phyloP scores from a whole-genome alignment of 768 basidiomycete genomes.

The Naematelia encephala region DNA sequence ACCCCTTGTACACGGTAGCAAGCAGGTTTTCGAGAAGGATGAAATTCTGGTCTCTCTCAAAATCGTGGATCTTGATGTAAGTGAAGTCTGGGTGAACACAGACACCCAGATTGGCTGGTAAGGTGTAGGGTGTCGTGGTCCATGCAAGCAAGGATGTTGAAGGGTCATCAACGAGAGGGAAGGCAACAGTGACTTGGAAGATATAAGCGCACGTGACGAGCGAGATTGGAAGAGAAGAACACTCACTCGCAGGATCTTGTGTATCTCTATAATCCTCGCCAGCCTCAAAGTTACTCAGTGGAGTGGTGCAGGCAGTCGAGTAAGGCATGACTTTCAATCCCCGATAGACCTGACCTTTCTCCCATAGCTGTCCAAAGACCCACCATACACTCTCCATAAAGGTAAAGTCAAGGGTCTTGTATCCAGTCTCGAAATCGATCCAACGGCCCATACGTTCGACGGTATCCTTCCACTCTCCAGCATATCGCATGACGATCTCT shows the following conservation, averaged over 20 bases:
- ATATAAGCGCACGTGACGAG: not conserved
- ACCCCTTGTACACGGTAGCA: conserved; percentile 75
- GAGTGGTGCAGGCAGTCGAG: conserved; percentile 91
- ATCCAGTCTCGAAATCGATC: conserved; percentile 99
- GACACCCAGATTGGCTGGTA: conserved; percentile 89
- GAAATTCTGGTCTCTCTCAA: conserved; percentile 78
- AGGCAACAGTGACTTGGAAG: conserved; percentile 77
- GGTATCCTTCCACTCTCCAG: conserved; percentile 86
- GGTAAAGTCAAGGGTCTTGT: conserved; percentile 87
- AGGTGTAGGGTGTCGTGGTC: conserved; percentile 99
- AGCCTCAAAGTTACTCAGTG: conserved; percentile 96
- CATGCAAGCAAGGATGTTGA: conserved; percentile 85
- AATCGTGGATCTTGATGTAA: conserved; percentile 94
- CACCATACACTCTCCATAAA: conserved; percentile 99
- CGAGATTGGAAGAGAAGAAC: not conserved
- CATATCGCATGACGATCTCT: conserved; percentile 94
- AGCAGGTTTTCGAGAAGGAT: conserved; percentile 87
- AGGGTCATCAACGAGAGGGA: conserved; percentile 90
- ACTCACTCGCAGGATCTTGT: conserved; percentile 81
- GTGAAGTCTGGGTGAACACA: conserved; percentile 95
- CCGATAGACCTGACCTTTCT: conserved; percentile 86
- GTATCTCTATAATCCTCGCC: conserved; percentile 88
- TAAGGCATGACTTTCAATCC: conserved; percentile 97
- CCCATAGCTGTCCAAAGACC: conserved; percentile 92
- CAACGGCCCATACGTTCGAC: conserved; percentile 98